Conservation (phyloP, 345 rosid species). For the Ricinus communis region DNA sequence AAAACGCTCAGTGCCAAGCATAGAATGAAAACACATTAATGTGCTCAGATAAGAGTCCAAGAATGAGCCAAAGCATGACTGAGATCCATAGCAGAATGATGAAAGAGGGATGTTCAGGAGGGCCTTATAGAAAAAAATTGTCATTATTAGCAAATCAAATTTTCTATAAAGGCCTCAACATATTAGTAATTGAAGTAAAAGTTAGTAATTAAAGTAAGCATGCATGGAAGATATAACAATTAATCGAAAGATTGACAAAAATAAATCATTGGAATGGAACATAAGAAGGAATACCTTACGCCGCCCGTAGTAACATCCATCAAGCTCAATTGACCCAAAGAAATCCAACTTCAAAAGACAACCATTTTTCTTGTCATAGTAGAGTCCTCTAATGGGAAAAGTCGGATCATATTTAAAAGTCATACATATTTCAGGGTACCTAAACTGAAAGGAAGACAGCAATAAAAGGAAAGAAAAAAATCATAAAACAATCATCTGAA, state of each 20-base stretch:
- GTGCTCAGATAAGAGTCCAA: background rate
- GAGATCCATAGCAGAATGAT: too few species aligned
- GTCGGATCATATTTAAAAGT: conserved; percentile 71
- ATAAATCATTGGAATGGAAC: background rate
- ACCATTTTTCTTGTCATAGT: conserved; percentile 79
- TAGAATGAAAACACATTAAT: background rate
- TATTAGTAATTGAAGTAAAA: background rate
- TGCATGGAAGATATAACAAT: background rate
- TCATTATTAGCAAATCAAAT: background rate
- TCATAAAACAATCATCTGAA: background rate
- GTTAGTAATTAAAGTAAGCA: background rate
- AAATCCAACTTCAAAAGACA: conserved; percentile 93
- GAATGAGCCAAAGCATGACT: background rate
- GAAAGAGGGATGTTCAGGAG: background rate
- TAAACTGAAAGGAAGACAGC: conserved; percentile 54
- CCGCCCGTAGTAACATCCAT: conserved; percentile 93
- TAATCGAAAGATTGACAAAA: too few species aligned
- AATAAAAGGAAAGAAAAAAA: background rate
- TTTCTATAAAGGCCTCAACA: background rate
- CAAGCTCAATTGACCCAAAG: conserved; percentile 95
- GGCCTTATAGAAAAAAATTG: background rate
- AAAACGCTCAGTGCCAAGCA: background rate
- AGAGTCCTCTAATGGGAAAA: conserved; percentile 88
- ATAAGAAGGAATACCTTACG: conserved; percentile 56
- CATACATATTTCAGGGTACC: conserved; percentile 75